Conservation (phyloP, 495 filamentous ascomycete species). For the Cetradonia linearis region DNA sequence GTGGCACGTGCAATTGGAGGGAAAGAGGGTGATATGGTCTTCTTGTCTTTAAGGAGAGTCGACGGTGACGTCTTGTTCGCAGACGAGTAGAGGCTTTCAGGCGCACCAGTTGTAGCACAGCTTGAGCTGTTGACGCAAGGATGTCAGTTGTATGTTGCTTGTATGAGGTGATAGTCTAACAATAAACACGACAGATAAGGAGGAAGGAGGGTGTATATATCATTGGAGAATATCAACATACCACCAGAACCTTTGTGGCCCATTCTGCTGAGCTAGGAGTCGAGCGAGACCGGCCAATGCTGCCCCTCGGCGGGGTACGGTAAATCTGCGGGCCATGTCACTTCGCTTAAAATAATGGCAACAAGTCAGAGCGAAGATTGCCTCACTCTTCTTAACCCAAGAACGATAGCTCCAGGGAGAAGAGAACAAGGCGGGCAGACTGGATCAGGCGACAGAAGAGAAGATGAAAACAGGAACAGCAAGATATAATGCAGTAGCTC, state of each 20-base stretch:
- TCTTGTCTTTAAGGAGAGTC: constrained; percentile 14
- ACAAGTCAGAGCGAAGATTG: not conserved
- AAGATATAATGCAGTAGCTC: constrained; percentile 4
- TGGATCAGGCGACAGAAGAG: not conserved
- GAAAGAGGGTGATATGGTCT: constrained; percentile 15
- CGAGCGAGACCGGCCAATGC: constrained; percentile 10
- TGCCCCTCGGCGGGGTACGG: constrained; percentile 18
- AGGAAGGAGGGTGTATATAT: not conserved
- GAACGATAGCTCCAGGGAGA: constrained; percentile 5
- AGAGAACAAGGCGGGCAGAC: not conserved
- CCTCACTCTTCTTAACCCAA: not conserved
- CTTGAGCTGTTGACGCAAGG: constrained; percentile 5
- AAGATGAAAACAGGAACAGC: constrained; percentile 3
- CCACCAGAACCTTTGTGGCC: constrained; percentile 17
- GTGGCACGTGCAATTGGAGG: constrained; percentile 11
- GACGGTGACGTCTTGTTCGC: constrained; percentile 4
- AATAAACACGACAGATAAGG: not conserved
- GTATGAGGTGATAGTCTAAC: not conserved
- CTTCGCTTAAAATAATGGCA: constrained; percentile 6
- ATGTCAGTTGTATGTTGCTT: constrained; percentile 6
- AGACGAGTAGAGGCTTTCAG: not conserved
- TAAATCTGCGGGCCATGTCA: constrained; percentile 18
- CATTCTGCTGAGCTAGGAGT: constrained; percentile 16
- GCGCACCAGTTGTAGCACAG: constrained; percentile 10
- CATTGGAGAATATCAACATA: constrained; percentile 7